A percentile compares a stretch with the other conserved stretches of the same genome.
Evolutionary conservation across 306 rosid species (phyloP).

Genomic region (Calophaca sinica): DNA sequence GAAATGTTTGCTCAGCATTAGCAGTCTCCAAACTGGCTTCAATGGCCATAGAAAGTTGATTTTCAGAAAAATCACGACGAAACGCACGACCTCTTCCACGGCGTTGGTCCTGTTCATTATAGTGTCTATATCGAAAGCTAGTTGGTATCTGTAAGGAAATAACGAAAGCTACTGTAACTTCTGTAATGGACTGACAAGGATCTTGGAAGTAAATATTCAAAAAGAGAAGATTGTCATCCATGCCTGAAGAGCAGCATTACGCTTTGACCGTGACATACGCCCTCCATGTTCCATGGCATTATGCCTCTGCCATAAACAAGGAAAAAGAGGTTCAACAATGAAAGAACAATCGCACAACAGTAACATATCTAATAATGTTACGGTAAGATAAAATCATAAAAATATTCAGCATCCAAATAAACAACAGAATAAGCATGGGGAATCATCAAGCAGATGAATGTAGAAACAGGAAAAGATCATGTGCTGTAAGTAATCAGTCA

Average conservation of each 20-base stretch:
- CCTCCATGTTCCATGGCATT: slow-evolving; percentile 94
- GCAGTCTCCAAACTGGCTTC: slow-evolving; percentile 88
- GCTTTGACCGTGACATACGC: slow-evolving; percentile 90
- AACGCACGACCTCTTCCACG: slow-evolving; percentile 75
- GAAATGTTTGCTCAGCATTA: slow-evolving; percentile 52
- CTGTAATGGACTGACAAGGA: slow-evolving; percentile 10
- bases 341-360: slow-evolving; percentile 27
- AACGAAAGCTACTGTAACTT: slow-evolving; percentile 1
- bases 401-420: slow-evolving; percentile 35
- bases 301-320: slow-evolving; percentile 70
- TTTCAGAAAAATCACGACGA: slow-evolving; percentile 72
- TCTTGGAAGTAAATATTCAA: slow-evolving; percentile 20
- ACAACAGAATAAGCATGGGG: background rate
- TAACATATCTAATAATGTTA: slow-evolving; percentile 14
- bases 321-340: slow-evolving; percentile 42
- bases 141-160: slow-evolving; percentile 79
- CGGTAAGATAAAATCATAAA: slow-evolving; percentile 9
- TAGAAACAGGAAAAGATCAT: slow-evolving; percentile 18
- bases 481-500: slow-evolving; percentile 52
- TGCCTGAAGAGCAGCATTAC: slow-evolving; percentile 98
- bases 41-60: slow-evolving; percentile 80
- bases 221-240: slow-evolving; percentile 16
- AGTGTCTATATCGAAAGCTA: slow-evolving; percentile 73
- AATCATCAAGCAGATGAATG: slow-evolving; percentile 18
- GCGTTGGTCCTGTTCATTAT: slow-evolving; percentile 73